Base-by-base conservation (phyloP, 1,284 basidiomycete genomes). In the Ceratobasidium sp. region DNA sequence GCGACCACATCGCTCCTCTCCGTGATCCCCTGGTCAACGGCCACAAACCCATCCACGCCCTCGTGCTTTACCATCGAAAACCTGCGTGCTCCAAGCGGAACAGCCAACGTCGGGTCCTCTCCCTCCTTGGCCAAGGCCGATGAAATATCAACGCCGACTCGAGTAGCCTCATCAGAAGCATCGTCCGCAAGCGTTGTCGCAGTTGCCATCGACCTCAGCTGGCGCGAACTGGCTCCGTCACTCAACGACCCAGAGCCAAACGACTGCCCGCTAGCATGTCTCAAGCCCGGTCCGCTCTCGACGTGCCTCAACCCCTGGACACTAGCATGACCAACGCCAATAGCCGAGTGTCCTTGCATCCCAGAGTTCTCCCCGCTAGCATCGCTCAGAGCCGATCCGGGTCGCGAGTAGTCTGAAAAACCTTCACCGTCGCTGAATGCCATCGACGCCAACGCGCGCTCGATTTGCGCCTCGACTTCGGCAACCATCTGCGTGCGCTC, bases 391-490 rank as follows among this genome's bases (percentile, higher is more conserved):
- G 55, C 77, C 10, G 60, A 77, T 1, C 65, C 71, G 8, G 78
- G 76, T 10, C 77, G 71, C 2, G 78, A 79, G 33, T 78, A 76
- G 60, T 80, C 79, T 16, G 79, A 78, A 23, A 65, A 73, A 20
- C 91, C 92, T 77, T 92, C 92, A 73, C 93, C 91, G 59, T 81
- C 80, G 64, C 77, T 79, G 77, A 94, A 91, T 20, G 93, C 90
- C 93, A 95, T 95, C 23, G 92, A 93, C 41, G 89, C 91, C 65
- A 95, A 86, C 2, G 94, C 94, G 78, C 92, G 88, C 83, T 95
- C 93, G 81, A 95, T 95, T 85, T 95, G 93, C 35, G 92, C 92
- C 83, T 95, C 93, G 33, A 95, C 93, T 85, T 95, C 93, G 16
- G 92, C 93, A 64, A 95, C 92, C 93, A 95, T 94, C 82, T 93